A percentile compares a stretch with the other conserved stretches of the same genome.
Conservation (phyloP, 768 basidiomycete genomes). For the Mycena latifolia region DNA sequence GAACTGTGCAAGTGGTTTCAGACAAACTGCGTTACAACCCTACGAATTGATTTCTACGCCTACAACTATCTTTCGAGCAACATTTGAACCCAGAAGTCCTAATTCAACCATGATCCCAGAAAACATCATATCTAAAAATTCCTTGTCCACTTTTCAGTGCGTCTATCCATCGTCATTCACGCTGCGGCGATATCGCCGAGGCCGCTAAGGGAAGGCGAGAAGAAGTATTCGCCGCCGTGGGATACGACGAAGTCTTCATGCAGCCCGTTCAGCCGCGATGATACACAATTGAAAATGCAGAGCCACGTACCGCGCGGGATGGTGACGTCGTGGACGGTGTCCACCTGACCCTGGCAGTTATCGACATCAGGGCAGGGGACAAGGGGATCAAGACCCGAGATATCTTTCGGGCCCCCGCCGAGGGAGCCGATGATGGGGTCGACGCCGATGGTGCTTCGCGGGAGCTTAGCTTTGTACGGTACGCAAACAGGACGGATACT, state of each 20-base stretch:
- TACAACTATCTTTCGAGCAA: too few relatives aligned
- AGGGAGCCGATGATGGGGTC: constrained; percentile 35
- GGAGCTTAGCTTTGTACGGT: neutral
- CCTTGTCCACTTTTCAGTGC: too few relatives aligned
- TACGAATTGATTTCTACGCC: too few relatives aligned
- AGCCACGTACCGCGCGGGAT: constrained; percentile 20
- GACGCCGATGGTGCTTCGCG: constrained; percentile 27
- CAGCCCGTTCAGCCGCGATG: neutral
- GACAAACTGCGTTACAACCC: too few relatives aligned
- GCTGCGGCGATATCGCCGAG: constrained; percentile 25
- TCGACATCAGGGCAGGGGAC: neutral
- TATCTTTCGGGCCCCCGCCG: constrained; percentile 25
- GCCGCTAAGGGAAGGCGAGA: constrained; percentile 28
- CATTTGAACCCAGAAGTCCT: too few relatives aligned
- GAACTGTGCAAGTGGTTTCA: too few relatives aligned
- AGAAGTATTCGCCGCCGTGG: constrained; percentile 33
- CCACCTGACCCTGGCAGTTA: neutral
- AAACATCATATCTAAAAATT: neutral
- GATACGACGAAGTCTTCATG: constrained; percentile 29
- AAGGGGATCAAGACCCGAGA: constrained; percentile 33
- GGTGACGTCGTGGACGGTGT: constrained; percentile 27
- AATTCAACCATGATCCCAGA: neutral
- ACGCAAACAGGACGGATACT: neutral
- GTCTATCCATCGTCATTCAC: neutral
- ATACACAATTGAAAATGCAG: neutral